Conservation (phyloP, 2,329 filamentous ascomycete genomes). For the Aspergillus caelatus region DNA sequence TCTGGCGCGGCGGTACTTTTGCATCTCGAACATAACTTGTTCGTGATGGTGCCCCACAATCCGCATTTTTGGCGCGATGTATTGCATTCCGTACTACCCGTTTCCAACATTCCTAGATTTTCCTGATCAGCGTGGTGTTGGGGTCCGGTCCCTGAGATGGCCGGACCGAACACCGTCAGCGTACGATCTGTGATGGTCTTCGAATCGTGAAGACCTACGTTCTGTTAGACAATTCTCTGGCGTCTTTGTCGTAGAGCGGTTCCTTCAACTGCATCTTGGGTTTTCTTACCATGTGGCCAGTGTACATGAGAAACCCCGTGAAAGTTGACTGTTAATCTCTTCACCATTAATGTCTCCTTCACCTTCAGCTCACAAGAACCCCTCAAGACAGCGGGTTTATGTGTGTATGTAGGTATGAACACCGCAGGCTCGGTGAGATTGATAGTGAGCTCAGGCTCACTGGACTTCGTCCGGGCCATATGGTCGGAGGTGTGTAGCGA, state of each 20-base stretch:
- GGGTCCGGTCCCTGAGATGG: not conserved
- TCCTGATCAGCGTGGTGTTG: not conserved
- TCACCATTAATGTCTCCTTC: constrained; percentile 10
- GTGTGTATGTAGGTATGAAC: constrained; percentile 16
- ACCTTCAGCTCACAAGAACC: constrained; percentile 15
- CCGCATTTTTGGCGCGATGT: constrained; percentile 6
- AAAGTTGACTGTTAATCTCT: constrained; percentile 15
- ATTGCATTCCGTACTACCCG: not conserved
- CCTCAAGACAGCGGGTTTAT: constrained; percentile 20
- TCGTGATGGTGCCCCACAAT: constrained; percentile 7
- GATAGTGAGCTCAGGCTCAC: constrained; percentile 10
- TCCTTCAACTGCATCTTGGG: not conserved
- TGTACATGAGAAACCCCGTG: constrained; percentile 15
- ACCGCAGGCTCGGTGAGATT: constrained; percentile 17
- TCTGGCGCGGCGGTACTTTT: not conserved
- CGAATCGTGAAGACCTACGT: constrained; percentile 13
- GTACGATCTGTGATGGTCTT: constrained; percentile 12
- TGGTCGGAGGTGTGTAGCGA: constrained; percentile 2
- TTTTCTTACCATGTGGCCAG: constrained; percentile 18
- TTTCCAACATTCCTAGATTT: not conserved
- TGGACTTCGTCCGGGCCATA: constrained; percentile 4
- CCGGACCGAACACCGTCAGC: constrained; percentile 12
- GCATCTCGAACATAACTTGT: constrained; percentile 1
- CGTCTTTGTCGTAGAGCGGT: not conserved
- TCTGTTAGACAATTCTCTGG: not conserved